Percentiles rank a stretch among this genome's conserved stretches.
These are phyloP conservation scores for Chloranthus sessilifolius DNA, from an alignment of 164 flowering plant genomes.

Conservation along the genomic window DNA sequence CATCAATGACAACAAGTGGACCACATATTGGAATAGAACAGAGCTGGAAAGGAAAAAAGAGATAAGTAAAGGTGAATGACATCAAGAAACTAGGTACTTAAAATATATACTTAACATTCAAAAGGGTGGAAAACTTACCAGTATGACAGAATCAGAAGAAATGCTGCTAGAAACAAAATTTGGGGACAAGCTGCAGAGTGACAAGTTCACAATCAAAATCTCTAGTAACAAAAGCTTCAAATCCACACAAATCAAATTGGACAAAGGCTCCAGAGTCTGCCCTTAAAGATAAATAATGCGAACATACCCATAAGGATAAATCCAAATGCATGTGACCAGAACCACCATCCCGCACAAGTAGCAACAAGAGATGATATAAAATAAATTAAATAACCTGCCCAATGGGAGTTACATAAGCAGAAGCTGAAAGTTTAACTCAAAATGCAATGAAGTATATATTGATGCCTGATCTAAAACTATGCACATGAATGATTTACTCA, in stretches of 20 bases:
- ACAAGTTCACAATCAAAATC: conserved; percentile 5
- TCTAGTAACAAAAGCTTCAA: neutral
- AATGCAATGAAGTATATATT: too few species aligned
- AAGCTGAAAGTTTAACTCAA: neutral
- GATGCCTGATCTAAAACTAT: too few species aligned
- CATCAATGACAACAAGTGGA: too few species aligned
- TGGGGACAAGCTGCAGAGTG: conserved; percentile 71
- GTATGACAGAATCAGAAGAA: conserved; percentile 86
- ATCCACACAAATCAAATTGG: neutral
- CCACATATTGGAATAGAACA: too few species aligned
- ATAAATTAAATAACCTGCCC: conserved; percentile 66
- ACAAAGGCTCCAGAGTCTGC: too few species aligned
- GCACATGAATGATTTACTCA: too few species aligned
- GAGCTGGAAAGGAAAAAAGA: neutral
- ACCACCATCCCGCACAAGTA: conserved; percentile 59
- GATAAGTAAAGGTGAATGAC: too few species aligned
- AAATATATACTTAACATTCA: too few species aligned
- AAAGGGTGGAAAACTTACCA: conserved; percentile 61
- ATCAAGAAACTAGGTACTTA: too few species aligned
- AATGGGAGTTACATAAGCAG: conserved; percentile 3
- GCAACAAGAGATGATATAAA: conserved; percentile 57
- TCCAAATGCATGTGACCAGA: conserved; percentile 77
- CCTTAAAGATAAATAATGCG: neutral
- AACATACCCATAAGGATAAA: conserved; percentile 74
- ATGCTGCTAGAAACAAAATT: conserved; percentile 70